Conservation (phyloP, 441 rosid species). For the Theobroma grandiflorum region DNA sequence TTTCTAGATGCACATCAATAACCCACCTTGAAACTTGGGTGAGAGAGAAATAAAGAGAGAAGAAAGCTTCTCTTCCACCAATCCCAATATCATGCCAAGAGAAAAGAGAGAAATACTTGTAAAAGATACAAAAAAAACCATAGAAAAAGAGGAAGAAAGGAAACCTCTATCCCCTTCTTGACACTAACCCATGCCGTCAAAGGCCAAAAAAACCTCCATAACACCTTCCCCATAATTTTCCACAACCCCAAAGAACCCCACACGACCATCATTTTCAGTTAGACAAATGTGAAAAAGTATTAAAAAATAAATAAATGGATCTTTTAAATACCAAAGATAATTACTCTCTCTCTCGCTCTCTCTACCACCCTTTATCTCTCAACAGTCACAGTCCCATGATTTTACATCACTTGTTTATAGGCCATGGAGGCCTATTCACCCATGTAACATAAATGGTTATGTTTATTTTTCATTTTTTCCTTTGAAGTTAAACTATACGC, state of each 20-base stretch:
- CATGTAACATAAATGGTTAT: conserved; percentile 3
- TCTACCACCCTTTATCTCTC: background rate
- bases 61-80: conserved; percentile 38
- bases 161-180: background rate
- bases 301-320: background rate
- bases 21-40: conserved; percentile 59
- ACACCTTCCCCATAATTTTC: conserved; percentile 48
- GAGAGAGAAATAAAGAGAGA: background rate
- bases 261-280: conserved; percentile 51
- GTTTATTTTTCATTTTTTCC: background rate
- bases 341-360: background rate
- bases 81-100: conserved; percentile 45
- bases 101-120: conserved; percentile 14
- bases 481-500: background rate
- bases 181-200: conserved; percentile 20
- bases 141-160: background rate
- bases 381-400: conserved; percentile 33
- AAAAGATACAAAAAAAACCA: conserved; percentile 9
- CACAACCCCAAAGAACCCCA: conserved; percentile 47
- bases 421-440: conserved; percentile 22
- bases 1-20: conserved; percentile 52
- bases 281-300: conserved; percentile 36
- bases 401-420: conserved; percentile 35
- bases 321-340: background rate
- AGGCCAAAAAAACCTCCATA: conserved; percentile 9